Conservation (phyloP, 2,329 filamentous ascomycete species). For the Fusarium verrucosum region DNA sequence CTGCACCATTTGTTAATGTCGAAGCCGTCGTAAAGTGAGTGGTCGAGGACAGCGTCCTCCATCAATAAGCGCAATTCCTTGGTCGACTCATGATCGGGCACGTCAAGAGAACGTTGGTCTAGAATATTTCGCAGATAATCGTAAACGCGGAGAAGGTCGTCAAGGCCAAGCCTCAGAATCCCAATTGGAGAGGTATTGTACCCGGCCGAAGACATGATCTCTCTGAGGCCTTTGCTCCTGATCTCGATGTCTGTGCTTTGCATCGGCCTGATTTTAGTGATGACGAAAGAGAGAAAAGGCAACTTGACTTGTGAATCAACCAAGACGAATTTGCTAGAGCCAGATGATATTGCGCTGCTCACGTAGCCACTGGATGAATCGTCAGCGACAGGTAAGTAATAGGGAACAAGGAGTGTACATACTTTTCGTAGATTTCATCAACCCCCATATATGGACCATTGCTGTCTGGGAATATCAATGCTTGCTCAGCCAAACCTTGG, state of each 20-base stretch:
- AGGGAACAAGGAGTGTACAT: background rate
- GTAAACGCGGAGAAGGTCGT: conserved; percentile 40
- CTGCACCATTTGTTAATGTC: conserved; percentile 36
- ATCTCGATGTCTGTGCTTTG: conserved; percentile 39
- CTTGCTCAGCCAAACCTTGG: background rate
- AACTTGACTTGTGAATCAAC: conserved; percentile 24
- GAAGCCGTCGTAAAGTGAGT: conserved; percentile 43
- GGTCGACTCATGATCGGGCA: conserved; percentile 19
- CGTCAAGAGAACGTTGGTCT: conserved; percentile 18
- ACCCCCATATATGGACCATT: conserved; percentile 41
- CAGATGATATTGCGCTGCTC: conserved; percentile 42
- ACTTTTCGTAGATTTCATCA: conserved; percentile 44
- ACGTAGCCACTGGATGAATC: conserved; percentile 37
- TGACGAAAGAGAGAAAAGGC: conserved; percentile 38
- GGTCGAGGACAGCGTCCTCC: conserved; percentile 41
- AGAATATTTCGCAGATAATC: conserved; percentile 30
- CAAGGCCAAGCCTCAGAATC: conserved; percentile 38
- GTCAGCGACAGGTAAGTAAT: conserved; percentile 1
- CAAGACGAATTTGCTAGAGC: conserved; percentile 43
- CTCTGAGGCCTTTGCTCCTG: conserved; percentile 52
- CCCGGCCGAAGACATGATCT: no score
- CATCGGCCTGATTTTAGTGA: conserved; percentile 41
- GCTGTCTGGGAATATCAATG: conserved; percentile 29
- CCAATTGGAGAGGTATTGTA: no score
- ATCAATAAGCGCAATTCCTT: conserved; percentile 44